These are phyloP conservation scores for Pezicula rhizophila DNA, from an alignment of 2,329 filamentous ascomycete species.

Conservation along the genomic window DNA sequence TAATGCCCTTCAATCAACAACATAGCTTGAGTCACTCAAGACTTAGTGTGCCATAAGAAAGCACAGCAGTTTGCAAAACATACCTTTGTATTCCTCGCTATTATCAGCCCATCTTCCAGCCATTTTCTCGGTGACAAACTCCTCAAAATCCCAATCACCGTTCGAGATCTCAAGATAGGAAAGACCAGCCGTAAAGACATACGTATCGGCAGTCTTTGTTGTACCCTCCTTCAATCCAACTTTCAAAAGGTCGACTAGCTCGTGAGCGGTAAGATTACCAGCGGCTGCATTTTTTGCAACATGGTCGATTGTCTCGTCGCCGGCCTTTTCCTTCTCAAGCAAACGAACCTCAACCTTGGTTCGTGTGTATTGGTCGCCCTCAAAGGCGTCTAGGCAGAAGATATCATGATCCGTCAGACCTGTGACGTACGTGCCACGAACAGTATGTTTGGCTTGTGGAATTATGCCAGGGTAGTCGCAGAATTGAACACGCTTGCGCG, in stretches of 20 bases:
- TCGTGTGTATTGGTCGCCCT: constrained; percentile 68
- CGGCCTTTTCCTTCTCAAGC: constrained; percentile 21
- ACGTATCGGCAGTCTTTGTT: constrained; percentile 52
- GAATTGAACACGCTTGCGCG: constrained; percentile 60
- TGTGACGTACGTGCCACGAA: constrained; percentile 70
- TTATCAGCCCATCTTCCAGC: constrained; percentile 32
- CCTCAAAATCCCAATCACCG: constrained; percentile 81
- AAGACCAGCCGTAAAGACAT: constrained; percentile 50
- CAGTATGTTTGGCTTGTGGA: constrained; percentile 46
- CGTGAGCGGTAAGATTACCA: too few relatives aligned
- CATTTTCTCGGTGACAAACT: constrained; percentile 74
- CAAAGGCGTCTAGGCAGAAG: constrained; percentile 70
- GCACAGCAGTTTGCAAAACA: constrained; percentile 2
- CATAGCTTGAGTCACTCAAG: too few relatives aligned
- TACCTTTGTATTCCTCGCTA: constrained; percentile 20
- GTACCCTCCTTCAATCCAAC: constrained; percentile 29
- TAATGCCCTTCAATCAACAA: too few relatives aligned
- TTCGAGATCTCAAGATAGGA: constrained; percentile 45
- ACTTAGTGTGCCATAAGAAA: not conserved
- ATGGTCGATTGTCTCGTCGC: constrained; percentile 4
- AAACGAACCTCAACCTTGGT: constrained; percentile 47
- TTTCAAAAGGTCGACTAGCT: too few relatives aligned
- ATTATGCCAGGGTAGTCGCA: constrained; percentile 81
- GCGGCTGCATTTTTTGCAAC: constrained; percentile 15
- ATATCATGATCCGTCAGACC: constrained; percentile 77